These are phyloP conservation scores for Ogataea ganodermae DNA, from an alignment of 805 yeast species.

Conservation along the genomic window DNA sequence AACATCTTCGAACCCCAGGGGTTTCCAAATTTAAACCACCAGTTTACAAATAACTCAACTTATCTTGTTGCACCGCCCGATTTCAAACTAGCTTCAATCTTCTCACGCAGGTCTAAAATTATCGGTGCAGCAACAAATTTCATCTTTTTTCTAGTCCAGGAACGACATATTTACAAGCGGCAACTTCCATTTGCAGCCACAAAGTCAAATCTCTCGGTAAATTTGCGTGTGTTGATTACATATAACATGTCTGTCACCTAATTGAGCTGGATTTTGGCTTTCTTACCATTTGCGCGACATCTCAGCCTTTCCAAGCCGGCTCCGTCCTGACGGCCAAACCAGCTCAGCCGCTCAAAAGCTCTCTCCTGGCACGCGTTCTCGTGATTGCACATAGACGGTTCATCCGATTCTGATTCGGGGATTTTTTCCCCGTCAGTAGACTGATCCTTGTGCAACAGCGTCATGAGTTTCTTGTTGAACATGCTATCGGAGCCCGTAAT, in stretches of 20 bases:
- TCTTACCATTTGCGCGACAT: conserved; percentile 16
- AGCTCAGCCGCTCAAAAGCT: conserved; percentile 1
- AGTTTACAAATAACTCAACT: not conserved
- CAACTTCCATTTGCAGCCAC: not conserved
- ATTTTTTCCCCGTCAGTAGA: not conserved
- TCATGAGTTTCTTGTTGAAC: conserved; percentile 20
- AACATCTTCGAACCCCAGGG: too few species aligned
- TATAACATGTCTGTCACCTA: conserved; percentile 2
- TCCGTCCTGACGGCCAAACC: conserved; percentile 10
- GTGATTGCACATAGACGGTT: not conserved
- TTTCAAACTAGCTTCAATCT: not conserved
- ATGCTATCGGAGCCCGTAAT: conserved; percentile 20
- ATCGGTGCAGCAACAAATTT: not conserved
- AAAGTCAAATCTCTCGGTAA: not conserved
- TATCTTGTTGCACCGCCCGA: not conserved
- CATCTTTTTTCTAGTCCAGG: not conserved
- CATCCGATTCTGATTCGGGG: not conserved
- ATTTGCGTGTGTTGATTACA: conserved; percentile 6
- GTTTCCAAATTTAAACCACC: too few species aligned
- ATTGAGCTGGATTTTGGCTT: conserved; percentile 13
- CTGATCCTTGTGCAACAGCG: conserved; percentile 14
- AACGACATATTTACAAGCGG: not conserved
- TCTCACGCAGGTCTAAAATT: not conserved
- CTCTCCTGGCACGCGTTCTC: not conserved
- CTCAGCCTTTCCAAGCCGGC: conserved; percentile 15